Conservation (phyloP, 2,329 filamentous ascomycete genomes). For the Dryadomyces sulphureus region DNA sequence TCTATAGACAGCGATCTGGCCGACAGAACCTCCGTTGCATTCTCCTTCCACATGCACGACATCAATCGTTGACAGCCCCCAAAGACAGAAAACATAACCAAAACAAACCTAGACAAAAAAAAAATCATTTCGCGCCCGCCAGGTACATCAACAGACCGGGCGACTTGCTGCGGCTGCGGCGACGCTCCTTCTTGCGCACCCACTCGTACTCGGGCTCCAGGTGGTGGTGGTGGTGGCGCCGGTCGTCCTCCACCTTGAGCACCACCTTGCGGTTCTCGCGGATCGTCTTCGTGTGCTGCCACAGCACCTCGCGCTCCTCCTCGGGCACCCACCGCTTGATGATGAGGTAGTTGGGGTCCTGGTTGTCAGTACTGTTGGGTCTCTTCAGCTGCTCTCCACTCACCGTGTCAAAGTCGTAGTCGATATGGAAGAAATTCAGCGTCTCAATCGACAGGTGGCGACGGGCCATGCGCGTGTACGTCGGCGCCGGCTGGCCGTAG, state of each 20-base stretch:
- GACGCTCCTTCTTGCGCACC: conserved; percentile 43
- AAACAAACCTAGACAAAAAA: neutral
- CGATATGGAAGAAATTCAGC: conserved; percentile 36
- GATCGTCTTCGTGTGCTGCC: conserved; percentile 52
- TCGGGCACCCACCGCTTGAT: conserved; percentile 59
- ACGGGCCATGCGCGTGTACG: conserved; percentile 49
- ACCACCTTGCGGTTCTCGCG: conserved; percentile 40
- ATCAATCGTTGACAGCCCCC: neutral
- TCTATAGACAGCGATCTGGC: too few relatives aligned
- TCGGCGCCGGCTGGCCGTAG: too few relatives aligned
- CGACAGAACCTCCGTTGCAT: too few relatives aligned
- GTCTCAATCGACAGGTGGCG: conserved; percentile 49
- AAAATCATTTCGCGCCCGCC: conserved; percentile 25
- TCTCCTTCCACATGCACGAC: neutral
- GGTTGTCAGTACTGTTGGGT: conserved; percentile 21
- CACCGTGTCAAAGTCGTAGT: conserved; percentile 43
- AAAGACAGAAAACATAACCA: neutral
- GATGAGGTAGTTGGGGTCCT: conserved; percentile 56
- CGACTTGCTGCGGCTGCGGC: conserved; percentile 41
- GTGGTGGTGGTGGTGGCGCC: conserved; percentile 25
- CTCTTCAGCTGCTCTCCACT: conserved; percentile 12
- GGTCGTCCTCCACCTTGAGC: conserved; percentile 30
- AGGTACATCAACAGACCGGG: conserved; percentile 42
- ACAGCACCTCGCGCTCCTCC: conserved; percentile 55
- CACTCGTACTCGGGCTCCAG: conserved; percentile 32